phyloP scores from a whole-genome alignment of 768 basidiomycete species.

The Calocybe gangraenosa region DNA sequence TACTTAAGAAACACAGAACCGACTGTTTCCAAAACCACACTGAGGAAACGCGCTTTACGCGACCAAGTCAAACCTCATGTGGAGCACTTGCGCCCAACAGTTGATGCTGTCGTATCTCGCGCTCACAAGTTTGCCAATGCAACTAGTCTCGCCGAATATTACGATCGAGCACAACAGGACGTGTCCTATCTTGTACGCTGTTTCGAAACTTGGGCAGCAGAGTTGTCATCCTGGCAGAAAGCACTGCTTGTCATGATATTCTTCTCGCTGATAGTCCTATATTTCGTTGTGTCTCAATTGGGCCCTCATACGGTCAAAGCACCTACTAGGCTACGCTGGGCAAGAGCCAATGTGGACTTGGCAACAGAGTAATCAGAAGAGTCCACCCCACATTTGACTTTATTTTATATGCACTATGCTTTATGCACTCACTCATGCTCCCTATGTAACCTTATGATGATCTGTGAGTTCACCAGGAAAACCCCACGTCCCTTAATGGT shows the following conservation, averaged over 20 bases:
- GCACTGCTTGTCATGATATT: background rate
- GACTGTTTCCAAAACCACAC: constrained; percentile 1
- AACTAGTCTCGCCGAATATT: background rate
- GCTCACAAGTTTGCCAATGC: background rate
- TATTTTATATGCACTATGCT: too few species aligned
- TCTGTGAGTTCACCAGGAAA: too few species aligned
- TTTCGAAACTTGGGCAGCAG: constrained; percentile 6
- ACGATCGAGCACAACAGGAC: constrained; percentile 3
- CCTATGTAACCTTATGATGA: too few species aligned
- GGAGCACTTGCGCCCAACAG: background rate
- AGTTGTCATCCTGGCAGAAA: background rate
- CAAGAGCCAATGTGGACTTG: background rate
- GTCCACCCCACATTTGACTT: too few species aligned
- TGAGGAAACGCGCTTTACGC: constrained; percentile 4
- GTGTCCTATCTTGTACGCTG: constrained; percentile 1
- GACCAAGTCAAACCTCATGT: background rate
- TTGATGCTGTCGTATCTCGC: background rate
- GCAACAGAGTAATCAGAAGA: background rate
- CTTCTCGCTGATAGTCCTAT: background rate
- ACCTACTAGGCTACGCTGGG: background rate
- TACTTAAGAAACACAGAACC: constrained; percentile 1
- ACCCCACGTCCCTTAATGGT: too few species aligned
- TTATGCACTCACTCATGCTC: too few species aligned
- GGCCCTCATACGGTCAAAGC: background rate
- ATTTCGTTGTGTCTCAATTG: background rate